Evolutionary conservation across 2,329 filamentous ascomycete species (phyloP).

Genomic region (Arachnopeziza araneosa): DNA sequence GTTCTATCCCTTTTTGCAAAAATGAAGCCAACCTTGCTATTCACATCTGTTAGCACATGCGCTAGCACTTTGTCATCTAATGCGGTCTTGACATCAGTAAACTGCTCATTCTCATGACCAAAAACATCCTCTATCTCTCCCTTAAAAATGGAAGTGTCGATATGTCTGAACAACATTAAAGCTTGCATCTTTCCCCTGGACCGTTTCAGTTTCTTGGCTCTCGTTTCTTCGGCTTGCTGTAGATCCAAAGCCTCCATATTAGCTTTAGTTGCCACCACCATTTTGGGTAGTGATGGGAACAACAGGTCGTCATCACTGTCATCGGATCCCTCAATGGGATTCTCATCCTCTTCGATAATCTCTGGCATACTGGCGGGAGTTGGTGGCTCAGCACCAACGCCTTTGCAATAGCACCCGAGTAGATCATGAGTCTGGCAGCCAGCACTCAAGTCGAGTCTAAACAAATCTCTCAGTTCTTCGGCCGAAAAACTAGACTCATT

Average conservation of each 20-base stretch:
- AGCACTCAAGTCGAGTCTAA: constrained; percentile 55
- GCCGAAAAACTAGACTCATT: constrained; percentile 55
- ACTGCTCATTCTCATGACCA: constrained; percentile 29
- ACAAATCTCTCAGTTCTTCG: constrained; percentile 62
- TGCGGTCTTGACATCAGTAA: constrained; percentile 28
- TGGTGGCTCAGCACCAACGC: constrained; percentile 37
- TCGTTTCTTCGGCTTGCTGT: constrained; percentile 31
- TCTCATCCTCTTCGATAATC: constrained; percentile 4
- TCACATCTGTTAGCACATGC: constrained; percentile 40
- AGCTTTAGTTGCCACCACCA: constrained; percentile 38
- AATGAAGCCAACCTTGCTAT: constrained; percentile 40
- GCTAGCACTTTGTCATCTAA: constrained; percentile 47
- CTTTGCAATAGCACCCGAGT: constrained; percentile 56
- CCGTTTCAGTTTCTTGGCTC: constrained; percentile 27
- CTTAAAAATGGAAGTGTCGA: constrained; percentile 38
- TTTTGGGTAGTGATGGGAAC: constrained; percentile 14
- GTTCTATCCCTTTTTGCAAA: constrained; percentile 36
- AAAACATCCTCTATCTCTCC: constrained; percentile 30
- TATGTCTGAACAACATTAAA: constrained; percentile 49
- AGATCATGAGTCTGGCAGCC: constrained; percentile 64
- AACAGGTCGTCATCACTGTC: constrained; percentile 29
- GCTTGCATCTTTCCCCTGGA: constrained; percentile 38
- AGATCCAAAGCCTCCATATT: constrained; percentile 41
- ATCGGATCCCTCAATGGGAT: constrained; percentile 14
- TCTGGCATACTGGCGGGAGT: constrained; percentile 9